Evolutionary conservation across 208 protist species (phyloP), one percentile per base, ranked within the genome.

Genomic region (Balamuthia mandrillaris): DNA sequence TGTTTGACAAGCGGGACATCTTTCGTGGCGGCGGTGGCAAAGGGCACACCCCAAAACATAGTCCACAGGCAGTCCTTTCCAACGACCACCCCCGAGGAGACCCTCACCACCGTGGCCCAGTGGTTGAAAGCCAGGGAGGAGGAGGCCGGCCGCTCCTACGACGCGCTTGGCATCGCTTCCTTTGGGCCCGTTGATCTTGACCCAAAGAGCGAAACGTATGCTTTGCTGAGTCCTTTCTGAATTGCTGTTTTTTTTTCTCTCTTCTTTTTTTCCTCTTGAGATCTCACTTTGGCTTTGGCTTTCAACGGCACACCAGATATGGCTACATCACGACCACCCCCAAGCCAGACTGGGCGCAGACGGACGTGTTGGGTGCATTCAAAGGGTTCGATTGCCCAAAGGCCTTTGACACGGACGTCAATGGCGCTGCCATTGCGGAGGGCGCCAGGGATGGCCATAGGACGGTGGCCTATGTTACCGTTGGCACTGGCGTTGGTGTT

Each of bases 401-500:
- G 31, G 77, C 37, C 24, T 94, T 94, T 47, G 92, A 94, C 54
- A 94, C 92, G 12, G 92, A 94, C 83, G 91, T 93, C 5, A 94
- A 94, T 78, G 92, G 88, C 52, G 87, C 92, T 3, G 92, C 92
- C 5, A 42, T 91, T 1, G 74, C 60, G 16, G 90, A 94, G 61
- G 54, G 60, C 39, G 51, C 33, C 27, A 79, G 91, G 14, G 27
- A 52, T 1, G 56, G 77, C 51, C 37, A 24, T 35, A 86, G 72
- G 49, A 87, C 81, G n/a, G 63, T 83, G 27, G 84, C 84, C 0
- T 95, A 95, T 54, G 86, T 95, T 27, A 95, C 93, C 0, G 91
- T 95, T 21, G 93, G 93, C 10, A 95, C 93, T 18, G 93, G 93
- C 56, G 86, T 95, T 12, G 92, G 92, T 14, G 86, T 95, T 45